Conservation (phyloP, 73 alveolate species). For the Blepharisma japonicum region DNA sequence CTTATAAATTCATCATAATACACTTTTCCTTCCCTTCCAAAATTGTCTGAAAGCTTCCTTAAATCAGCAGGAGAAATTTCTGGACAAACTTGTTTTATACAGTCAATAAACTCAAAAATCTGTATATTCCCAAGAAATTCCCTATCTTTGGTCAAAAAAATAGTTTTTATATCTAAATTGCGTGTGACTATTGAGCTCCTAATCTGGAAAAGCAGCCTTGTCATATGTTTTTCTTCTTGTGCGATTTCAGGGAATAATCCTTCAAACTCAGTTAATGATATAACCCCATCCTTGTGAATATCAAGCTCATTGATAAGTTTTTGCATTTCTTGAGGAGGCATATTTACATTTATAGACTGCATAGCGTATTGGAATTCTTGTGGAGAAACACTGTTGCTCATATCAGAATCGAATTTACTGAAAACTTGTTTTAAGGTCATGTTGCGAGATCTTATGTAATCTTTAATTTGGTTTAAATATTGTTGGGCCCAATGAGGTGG, state of each 20-base stretch:
- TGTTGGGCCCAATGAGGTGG: conserved; percentile 32
- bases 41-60: neutral
- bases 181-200: neutral
- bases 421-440: conserved; percentile 13
- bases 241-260: conserved; percentile 13
- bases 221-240: neutral
- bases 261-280: conserved; percentile 18
- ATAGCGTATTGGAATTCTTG: neutral
- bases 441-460: neutral
- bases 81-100: conserved; percentile 5
- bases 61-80: conserved; percentile 3
- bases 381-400: conserved; percentile 19
- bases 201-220: neutral
- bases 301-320: neutral
- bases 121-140: neutral
- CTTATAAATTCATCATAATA: neutral
- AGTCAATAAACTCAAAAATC: neutral
- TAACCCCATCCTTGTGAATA: neutral
- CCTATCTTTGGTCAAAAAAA: neutral
- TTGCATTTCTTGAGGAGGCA: conserved; percentile 12
- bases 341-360: neutral
- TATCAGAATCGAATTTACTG: neutral
- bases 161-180: neutral
- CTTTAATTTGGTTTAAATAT: neutral
- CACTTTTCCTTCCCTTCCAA: neutral